Base-by-base conservation (phyloP, 164 flowering plant species). In the Taxillus chinensis region DNA sequence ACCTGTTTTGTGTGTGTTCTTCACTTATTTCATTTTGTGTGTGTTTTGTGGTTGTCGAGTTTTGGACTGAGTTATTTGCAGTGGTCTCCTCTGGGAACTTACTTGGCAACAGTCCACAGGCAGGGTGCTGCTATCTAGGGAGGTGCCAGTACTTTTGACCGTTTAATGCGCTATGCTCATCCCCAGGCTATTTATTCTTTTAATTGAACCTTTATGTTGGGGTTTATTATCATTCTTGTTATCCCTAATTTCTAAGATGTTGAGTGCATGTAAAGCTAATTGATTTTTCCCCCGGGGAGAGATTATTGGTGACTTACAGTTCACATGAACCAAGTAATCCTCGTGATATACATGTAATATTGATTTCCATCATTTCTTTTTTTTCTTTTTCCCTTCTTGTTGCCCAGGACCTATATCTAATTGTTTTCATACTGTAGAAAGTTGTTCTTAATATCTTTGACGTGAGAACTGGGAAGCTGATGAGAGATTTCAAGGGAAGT, bases 111-210 rank as follows among this genome's bases (percentile, higher is more conserved):
- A 41, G 79, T 91, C 59, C 97, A 91, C 71, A 81, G 90, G 74
- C 97, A 91, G 71, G 99, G 99, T 62, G 96, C 95, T 69, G 90
- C 87, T 62, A 90, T 91, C 38, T 91, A 97, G 97, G 99, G 97
- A 43, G 97, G 99, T 73, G 93, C 95, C 41, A 40, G 71, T 46
- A 73, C 89, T 49, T 95, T 95, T 51, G 79, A 89, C 66, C 86
- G 97, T 11, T 73, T 91, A 9, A 84, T 81, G 93, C 92, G 97
- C 5, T 95, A 76, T 80, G 85, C 87, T 57, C 97, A 95, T 75
- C 89, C 90, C 5, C 86, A 78, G 95, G 99, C 87, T 65, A 11
- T 15, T 55, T 70, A 67, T 37, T 12, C 17, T 2, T 59, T 63
- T 55, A 16, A n/a, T 55, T 55, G 27, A 17, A 7, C 40, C 58